Conservation (phyloP, 805 yeast species). For the Jamesozyma spencerorum region DNA sequence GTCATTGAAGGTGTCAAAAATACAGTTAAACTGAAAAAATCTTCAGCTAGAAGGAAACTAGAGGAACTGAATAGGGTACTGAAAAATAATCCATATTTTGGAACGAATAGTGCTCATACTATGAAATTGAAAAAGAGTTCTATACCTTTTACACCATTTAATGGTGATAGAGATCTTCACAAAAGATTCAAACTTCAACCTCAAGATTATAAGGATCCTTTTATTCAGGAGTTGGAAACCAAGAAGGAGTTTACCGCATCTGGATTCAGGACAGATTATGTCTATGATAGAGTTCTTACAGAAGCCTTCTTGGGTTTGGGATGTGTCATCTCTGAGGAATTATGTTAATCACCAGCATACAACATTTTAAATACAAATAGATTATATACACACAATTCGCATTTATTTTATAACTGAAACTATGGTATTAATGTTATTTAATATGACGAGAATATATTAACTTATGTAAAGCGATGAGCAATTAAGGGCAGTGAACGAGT, state of each 20-base stretch:
- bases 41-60: conserved; percentile 51
- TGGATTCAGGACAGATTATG: conserved; percentile 67
- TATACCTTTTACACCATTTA: conserved; percentile 84
- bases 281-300: conserved; percentile 66
- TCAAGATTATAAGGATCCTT: conserved; percentile 51
- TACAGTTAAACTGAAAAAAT: conserved; percentile 47
- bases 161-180: conserved; percentile 67
- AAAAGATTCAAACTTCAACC: conserved; percentile 41
- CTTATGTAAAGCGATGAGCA: no score
- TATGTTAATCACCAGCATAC: no score
- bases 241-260: conserved; percentile 71
- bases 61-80: conserved; percentile 34
- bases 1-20: conserved; percentile 45
- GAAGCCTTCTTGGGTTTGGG: conserved; percentile 88
- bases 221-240: conserved; percentile 41
- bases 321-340: conserved; percentile 62
- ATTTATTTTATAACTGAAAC: no score
- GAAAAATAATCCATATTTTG: conserved; percentile 30
- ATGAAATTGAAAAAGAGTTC: conserved; percentile 7
- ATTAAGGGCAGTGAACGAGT: no score
- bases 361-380: neutral
- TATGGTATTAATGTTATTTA: no score
- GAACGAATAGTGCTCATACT: conserved; percentile 15
- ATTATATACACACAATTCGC: no score
- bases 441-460: no score